phyloP scores from a whole-genome alignment of 495 filamentous ascomycete species.

The Chaetomium fimeti region DNA sequence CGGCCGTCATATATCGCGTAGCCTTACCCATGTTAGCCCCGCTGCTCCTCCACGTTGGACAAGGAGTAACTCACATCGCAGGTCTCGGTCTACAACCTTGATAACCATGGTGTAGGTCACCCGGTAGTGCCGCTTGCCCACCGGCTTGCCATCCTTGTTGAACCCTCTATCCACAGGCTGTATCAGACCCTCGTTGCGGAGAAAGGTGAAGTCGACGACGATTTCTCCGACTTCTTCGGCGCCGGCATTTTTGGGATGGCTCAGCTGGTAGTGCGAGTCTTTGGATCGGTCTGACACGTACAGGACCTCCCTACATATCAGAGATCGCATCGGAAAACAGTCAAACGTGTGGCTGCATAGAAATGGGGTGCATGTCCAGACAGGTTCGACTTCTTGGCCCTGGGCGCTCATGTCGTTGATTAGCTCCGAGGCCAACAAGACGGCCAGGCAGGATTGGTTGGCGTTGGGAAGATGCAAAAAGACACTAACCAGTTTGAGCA shows the following conservation, averaged over 20 bases:
- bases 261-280: slow-evolving; percentile 23
- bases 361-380: slow-evolving; percentile 18
- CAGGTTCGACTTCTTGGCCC: slow-evolving; percentile 8
- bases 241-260: slow-evolving; percentile 24
- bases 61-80: slow-evolving; percentile 21
- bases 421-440: background rate
- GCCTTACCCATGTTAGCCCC: slow-evolving; percentile 16
- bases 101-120: slow-evolving; percentile 21
- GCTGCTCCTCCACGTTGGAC: background rate
- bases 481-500: slow-evolving; percentile 23
- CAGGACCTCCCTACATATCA: slow-evolving; percentile 25
- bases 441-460: background rate
- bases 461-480: background rate
- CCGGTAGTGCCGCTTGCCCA: slow-evolving; percentile 21
- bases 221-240: slow-evolving; percentile 17
- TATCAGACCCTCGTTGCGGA: slow-evolving; percentile 15
- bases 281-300: slow-evolving; percentile 27
- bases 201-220: slow-evolving; percentile 22
- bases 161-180: background rate
- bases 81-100: slow-evolving; percentile 18
- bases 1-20: slow-evolving; percentile 21
- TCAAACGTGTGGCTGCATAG: slow-evolving; percentile 24
- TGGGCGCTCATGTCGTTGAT: background rate
- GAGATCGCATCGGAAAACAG: background rate
- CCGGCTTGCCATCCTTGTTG: background rate